These are phyloP conservation scores for Sordariomycetes sp. DNA, from an alignment of 2,329 filamentous ascomycete genomes.

Conservation along the genomic window DNA sequence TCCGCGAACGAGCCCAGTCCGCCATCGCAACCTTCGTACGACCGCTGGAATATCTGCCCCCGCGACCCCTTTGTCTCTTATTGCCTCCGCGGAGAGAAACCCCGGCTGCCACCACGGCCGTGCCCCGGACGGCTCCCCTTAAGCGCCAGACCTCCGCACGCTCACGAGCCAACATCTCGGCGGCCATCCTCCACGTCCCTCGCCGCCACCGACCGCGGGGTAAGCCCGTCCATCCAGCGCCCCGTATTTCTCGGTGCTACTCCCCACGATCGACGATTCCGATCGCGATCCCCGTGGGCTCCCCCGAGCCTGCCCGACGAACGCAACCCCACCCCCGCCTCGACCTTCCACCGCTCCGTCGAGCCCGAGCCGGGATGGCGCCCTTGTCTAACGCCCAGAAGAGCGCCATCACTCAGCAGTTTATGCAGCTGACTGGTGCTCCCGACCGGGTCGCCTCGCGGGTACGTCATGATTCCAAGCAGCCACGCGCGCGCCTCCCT, in stretches of 20 bases:
- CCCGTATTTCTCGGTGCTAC: neutral
- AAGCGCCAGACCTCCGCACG: neutral
- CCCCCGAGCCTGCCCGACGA: neutral
- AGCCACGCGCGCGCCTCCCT: neutral
- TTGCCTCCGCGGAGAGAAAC: neutral
- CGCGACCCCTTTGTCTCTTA: neutral
- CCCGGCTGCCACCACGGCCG: neutral
- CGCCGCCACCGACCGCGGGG: neutral
- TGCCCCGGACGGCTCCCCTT: neutral
- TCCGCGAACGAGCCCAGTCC: neutral
- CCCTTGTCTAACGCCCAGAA: conserved; percentile 24
- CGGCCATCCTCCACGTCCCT: neutral
- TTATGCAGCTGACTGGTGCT: conserved; percentile 30
- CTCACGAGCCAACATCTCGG: neutral
- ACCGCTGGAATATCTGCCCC: neutral
- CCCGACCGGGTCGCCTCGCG: conserved; percentile 30
- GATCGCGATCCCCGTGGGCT: neutral
- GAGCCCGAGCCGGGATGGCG: conserved; percentile 17
- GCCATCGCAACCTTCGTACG: conserved; percentile 10
- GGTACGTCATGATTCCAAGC: conserved; percentile 22
- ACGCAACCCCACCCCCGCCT: neutral
- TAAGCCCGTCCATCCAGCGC: neutral
- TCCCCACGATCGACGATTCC: neutral
- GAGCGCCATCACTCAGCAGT: conserved; percentile 28
- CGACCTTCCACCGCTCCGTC: neutral